Evolutionary conservation across 2,329 filamentous ascomycete species (phyloP), one percentile per base, ranked within the genome.

Genomic region (Botryosphaeria dothidea): DNA sequence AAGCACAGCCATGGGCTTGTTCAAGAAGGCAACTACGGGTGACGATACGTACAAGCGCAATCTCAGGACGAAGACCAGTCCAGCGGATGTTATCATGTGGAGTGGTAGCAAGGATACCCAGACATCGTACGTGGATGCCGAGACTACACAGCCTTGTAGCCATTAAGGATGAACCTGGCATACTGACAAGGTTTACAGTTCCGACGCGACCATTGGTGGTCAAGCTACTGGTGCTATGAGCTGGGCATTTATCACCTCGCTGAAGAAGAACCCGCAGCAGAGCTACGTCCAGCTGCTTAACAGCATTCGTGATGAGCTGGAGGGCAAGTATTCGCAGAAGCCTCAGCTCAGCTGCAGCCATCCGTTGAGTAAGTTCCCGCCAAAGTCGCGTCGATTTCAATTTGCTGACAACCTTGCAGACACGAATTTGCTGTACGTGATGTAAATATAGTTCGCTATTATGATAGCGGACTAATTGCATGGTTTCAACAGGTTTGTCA

Each of bases 221-320:
- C 86, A 97, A 80, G 94, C 95, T 36, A 99, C 95, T 0, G 95
- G 95, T 64, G 95, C 95, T 78, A 98, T 99, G 95, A 97, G 93
- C 3, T 97, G 91, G 88, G 95, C 95, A 2, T 99, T 99, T 78
- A 95, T 99, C 77, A 88, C 86, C 1, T 90, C 93, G 21, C 85
- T 98, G 73, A 93, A 91, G 83, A 92, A 93, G 82, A 96, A 96
- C 75, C 92, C 92, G 0, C 90, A 96, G 76, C 95, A 98, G 82
- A 97, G 91, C 80, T 99, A 99, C 75, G 92, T 98, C 58, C 90
- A 97, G 82, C 83, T 99, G 65, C 85, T 99, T 70, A 98, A 97
- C 84, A 97, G 90, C 78, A 93, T 99, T 73, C 91, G 95, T 65
- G 93, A 97, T 65, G 90, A 97, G 74, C 83, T 99, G 66, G 83